These are phyloP conservation scores for Deinandra increscens DNA, from an alignment of 129 eudicot species.

Conservation along the genomic window DNA sequence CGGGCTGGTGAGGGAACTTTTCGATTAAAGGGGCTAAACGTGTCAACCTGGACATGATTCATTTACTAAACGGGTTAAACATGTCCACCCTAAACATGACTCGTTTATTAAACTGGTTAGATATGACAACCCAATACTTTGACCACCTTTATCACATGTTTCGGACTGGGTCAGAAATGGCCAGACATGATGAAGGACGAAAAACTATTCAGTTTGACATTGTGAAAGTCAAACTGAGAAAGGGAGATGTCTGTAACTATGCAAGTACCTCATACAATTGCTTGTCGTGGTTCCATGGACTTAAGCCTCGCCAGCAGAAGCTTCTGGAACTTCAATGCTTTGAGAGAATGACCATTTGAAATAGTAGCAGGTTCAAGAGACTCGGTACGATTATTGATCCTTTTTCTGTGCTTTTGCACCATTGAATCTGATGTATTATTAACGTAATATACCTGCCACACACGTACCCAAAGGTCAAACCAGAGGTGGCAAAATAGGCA, in stretches of 20 bases:
- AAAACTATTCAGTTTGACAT: neutral
- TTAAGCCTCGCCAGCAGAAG: slow-evolving; percentile 33
- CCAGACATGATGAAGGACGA: neutral
- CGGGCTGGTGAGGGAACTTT: too few species aligned
- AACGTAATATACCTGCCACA: slow-evolving; percentile 70
- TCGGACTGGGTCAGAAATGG: too few species aligned
- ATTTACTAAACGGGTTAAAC: too few species aligned
- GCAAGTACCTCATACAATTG: slow-evolving; percentile 29
- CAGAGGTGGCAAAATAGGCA: neutral
- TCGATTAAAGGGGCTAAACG: too few species aligned
- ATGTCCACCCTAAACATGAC: too few species aligned
- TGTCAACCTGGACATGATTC: too few species aligned
- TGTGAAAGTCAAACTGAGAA: neutral
- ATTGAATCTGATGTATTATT: slow-evolving; percentile 79
- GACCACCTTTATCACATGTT: too few species aligned
- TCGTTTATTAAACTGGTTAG: too few species aligned
- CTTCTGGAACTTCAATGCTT: slow-evolving; percentile 33
- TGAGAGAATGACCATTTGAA: slow-evolving; percentile 37
- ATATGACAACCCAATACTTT: too few species aligned
- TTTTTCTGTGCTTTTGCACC: slow-evolving; percentile 46
- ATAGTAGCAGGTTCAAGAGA: slow-evolving; percentile 33
- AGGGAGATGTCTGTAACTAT: neutral
- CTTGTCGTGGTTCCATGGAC: slow-evolving; percentile 21
- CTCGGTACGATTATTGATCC: slow-evolving; percentile 36
- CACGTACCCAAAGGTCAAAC: slow-evolving; percentile 23